Percentiles rank a stretch among this genome's conserved stretches.
These are phyloP conservation scores for Stephanodiscus triporus DNA, from an alignment of 108 stramenopile genomes.

Conservation along the genomic window DNA sequence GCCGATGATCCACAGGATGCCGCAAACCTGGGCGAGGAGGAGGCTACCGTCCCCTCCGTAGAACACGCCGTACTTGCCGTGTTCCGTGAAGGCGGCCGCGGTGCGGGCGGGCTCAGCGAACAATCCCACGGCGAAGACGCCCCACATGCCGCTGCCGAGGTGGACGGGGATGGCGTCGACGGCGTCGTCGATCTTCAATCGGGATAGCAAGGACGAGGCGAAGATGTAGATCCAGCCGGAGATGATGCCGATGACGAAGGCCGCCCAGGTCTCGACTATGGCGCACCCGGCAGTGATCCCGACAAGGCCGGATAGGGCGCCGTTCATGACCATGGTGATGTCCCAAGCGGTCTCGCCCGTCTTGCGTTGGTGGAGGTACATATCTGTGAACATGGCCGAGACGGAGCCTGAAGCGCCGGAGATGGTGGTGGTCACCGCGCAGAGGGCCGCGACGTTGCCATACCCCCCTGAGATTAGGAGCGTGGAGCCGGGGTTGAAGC, in stretches of 20 bases:
- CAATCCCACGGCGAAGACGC: conserved; percentile 79
- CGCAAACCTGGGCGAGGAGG: conserved; percentile 70
- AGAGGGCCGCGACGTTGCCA: conserved; percentile 63
- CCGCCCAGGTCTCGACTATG: conserved; percentile 74
- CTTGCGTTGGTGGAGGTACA: conserved; percentile 45
- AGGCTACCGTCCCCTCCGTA: conserved; percentile 66
- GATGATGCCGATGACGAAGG: conserved; percentile 58
- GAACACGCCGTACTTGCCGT: conserved; percentile 64
- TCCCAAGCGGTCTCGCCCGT: conserved; percentile 80
- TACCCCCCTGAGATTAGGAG: conserved; percentile 44
- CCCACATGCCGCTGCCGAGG: conserved; percentile 88
- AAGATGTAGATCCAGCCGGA: conserved; percentile 78
- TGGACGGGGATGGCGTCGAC: conserved; percentile 95
- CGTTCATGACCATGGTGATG: conserved; percentile 86
- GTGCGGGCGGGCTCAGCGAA: conserved; percentile 68
- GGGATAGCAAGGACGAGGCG: conserved; percentile 62
- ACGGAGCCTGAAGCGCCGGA: conserved; percentile 79
- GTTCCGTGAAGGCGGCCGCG: conserved; percentile 55
- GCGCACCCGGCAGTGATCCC: conserved; percentile 92
- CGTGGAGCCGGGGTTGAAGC: conserved; percentile 91
- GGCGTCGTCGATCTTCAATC: conserved; percentile 88
- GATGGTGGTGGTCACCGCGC: conserved; percentile 85
- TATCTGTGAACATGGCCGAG: conserved; percentile 77
- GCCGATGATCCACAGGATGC: conserved; percentile 74
- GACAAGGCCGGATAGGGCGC: conserved; percentile 88